Percentiles rank a stretch among this genome's conserved stretches.
Evolutionary conservation across 768 basidiomycete genomes (phyloP).

Genomic region (Plicaturopsis crispa): DNA sequence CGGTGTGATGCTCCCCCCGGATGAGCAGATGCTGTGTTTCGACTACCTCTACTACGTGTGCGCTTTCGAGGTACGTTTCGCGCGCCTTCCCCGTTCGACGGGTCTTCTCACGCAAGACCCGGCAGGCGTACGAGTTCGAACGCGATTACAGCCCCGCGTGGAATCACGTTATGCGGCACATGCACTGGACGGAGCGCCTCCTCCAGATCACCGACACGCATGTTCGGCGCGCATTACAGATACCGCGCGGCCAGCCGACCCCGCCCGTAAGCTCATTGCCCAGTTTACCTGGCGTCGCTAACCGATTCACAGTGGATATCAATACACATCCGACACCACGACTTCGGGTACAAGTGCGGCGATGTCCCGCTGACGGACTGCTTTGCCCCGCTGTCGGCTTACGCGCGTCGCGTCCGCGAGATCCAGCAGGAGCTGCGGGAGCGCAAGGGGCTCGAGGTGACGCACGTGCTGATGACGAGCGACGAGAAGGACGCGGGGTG

Average conservation of each 20-base stretch:
- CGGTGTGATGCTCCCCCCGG: conserved; percentile 12
- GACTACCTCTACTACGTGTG: conserved; percentile 19
- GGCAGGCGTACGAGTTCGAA: conserved; percentile 19
- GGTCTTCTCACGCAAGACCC: not conserved
- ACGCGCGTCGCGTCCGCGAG: conserved; percentile 25
- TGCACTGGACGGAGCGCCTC: conserved; percentile 19
- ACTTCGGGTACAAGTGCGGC: conserved; percentile 26
- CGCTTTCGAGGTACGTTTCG: conserved; percentile 9
- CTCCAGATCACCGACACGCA: conserved; percentile 16
- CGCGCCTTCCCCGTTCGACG: not conserved
- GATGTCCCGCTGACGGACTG: conserved; percentile 22
- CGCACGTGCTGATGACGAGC: conserved; percentile 32
- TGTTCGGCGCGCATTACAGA: conserved; percentile 11
- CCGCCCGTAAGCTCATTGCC: conserved; percentile 17
- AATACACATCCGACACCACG: conserved; percentile 20
- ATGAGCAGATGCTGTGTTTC: conserved; percentile 17
- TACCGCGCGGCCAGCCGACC: conserved; percentile 10
- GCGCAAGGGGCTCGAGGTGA: conserved; percentile 20
- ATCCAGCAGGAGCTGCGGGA: conserved; percentile 26
- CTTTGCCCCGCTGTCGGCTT: conserved; percentile 28
- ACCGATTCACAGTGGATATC: conserved; percentile 11
- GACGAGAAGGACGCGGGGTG: conserved; percentile 32
- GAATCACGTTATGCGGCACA: conserved; percentile 22
- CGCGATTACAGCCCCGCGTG: conserved; percentile 24
- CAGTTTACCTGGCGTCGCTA: not conserved